Evolutionary conservation across 2,329 filamentous ascomycete genomes (phyloP).

Genomic region (Hypoxylon sp.): DNA sequence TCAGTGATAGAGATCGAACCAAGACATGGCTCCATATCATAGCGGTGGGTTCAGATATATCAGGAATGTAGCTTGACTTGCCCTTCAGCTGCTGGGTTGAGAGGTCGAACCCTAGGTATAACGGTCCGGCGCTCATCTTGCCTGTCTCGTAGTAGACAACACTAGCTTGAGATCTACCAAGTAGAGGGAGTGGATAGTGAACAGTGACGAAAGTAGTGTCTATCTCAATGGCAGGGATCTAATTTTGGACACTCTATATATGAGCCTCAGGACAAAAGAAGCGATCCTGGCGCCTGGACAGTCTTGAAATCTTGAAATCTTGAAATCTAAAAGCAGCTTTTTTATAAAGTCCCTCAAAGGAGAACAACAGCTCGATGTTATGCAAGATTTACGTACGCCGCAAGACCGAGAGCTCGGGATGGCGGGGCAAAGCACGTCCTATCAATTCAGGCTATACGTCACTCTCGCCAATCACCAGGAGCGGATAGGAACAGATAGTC

Average conservation of each 20-base stretch:
- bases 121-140: constrained; percentile 57
- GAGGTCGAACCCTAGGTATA: constrained; percentile 94
- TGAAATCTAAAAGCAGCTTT: no score
- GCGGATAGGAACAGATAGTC: constrained; percentile 11
- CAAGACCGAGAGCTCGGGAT: constrained; percentile 28
- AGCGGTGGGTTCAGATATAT: no score
- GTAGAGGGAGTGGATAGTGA: no score
- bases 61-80: constrained; percentile 46
- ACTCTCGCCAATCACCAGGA: constrained; percentile 28
- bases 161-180: no score
- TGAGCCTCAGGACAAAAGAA: neutral
- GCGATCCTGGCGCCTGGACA: constrained; percentile 7
- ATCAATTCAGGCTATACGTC: constrained; percentile 36
- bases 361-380: constrained; percentile 16
- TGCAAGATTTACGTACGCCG: constrained; percentile 32
- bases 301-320: constrained; percentile 4
- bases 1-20: constrained; percentile 13
- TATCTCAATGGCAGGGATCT: constrained; percentile 6
- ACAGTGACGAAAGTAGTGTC: no score
- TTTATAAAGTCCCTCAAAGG: constrained; percentile 19
- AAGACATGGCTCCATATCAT: no score
- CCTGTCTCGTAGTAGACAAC: no score
- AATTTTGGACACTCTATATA: neutral
- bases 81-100: constrained; percentile 98
- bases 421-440: constrained; percentile 29